phyloP scores from a whole-genome alignment of 1,284 basidiomycete species.

The Stereum hirsutum region DNA sequence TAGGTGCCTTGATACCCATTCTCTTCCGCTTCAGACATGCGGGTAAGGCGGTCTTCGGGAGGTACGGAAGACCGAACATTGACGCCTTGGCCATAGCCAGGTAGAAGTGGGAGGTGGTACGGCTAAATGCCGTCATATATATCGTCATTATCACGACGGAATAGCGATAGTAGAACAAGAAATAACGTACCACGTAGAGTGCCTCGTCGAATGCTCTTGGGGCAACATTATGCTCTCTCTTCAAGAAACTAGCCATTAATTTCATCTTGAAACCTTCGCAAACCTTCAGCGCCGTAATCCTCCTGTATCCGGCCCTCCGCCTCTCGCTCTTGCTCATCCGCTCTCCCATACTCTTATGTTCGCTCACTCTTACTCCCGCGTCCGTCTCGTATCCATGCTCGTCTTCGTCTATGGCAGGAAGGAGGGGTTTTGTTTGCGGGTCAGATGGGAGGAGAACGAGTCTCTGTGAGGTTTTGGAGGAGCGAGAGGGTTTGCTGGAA shows the following conservation, averaged over 20 bases:
- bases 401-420: conserved; percentile 29
- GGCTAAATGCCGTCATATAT: conserved; percentile 38
- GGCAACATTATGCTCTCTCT: conserved; percentile 87
- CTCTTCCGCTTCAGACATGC: conserved; percentile 83
- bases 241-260: conserved; percentile 73
- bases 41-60: conserved; percentile 28
- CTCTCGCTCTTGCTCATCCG: conserved; percentile 73
- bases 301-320: conserved; percentile 64
- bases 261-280: conserved; percentile 81
- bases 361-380: conserved; percentile 41
- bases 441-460: conserved; percentile 88
- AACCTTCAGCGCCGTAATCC: conserved; percentile 83
- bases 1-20: conserved; percentile 84
- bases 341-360: conserved; percentile 74
- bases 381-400: conserved; percentile 60
- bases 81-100: conserved; percentile 82
- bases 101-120: conserved; percentile 86
- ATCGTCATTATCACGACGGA: neutral
- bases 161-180: neutral
- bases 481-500: conserved; percentile 44
- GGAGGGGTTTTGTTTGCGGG: conserved; percentile 80
- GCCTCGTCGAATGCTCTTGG: conserved; percentile 92
- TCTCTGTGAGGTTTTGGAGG: conserved; percentile 88
- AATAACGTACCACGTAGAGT: conserved; percentile 72
- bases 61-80: conserved; percentile 80